Base-by-base conservation (phyloP, 148 eudicot genomes). In the Chenopodium quinoa region DNA sequence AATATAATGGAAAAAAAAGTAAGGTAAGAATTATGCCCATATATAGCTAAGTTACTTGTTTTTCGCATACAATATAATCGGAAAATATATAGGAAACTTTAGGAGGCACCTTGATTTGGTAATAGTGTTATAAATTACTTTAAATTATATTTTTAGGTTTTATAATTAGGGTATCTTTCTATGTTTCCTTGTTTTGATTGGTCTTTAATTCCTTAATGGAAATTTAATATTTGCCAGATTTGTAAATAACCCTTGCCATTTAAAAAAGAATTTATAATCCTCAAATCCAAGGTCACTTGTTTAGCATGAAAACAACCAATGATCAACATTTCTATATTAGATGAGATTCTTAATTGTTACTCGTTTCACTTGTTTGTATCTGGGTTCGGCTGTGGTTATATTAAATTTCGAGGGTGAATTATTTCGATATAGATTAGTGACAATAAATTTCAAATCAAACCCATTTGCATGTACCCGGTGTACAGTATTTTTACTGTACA, bases 31-130 rank as follows among this genome's bases (percentile, higher is more conserved):
- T 76, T n/a, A 7, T 9, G 22, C 84, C 84, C 84, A 82, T 82
- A 82, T 82, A 82, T 82, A 82, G 84, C 62, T 17, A 56, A 11
- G 12, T 9, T 9, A 13, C 70, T 31, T 19, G 14, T 23, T 32
- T 75, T 56, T 67, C 62, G 47, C 27, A 48, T 80, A 56, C 83
- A 34, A n/a, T 40, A 29, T 31, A 20, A 63, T 44, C 83, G 82
- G 71, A 84, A 58, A 80, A 84, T 75, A 83, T 83, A 83, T 83
- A 83, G 86, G 71, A 73, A 79, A 67, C 71, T 50, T 54, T 31
- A 54, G 27, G 62, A 46, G n/a, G 56, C 79, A 23, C 31, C 73
- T 75, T 67, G 48, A 67, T 82, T 69, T 82, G 62, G 79, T 10
- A 52, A 16, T 52, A 12, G 13, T 68, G 29, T 34, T 66, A 19